Evolutionary conservation across 768 basidiomycete genomes (phyloP), one percentile per base, ranked within the genome.

Genomic region (Galerina marginata): DNA sequence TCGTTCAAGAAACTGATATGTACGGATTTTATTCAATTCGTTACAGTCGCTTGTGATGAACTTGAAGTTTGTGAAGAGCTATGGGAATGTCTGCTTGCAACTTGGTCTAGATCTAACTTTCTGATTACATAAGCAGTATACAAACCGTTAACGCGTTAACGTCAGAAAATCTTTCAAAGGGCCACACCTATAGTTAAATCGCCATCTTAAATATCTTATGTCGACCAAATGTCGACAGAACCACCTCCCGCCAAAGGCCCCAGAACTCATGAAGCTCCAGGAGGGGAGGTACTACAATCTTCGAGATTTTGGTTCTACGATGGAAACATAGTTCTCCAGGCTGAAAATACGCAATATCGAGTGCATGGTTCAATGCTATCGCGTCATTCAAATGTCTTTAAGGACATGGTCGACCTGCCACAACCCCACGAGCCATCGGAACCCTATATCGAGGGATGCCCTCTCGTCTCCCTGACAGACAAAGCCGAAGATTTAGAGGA

Each of bases 341-440:
- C 63, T 1, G 62, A 59, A 42, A 46, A 61, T 37, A 66, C 37
- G 4, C 63, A 69, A 40, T 73, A 66, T 45, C 62, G 58, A 12
- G 68, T 72, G 12, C 66, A 69, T 47, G 43, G 63, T 14, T 45
- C 51, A 4, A 42, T 73, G 23, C 58, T 73, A 2, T 51, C 66
- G 4, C 43, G 57, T 9, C 58, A 67, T 12, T 71, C 68, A 1
- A 49, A 55, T 0, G 55, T 71, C 14, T 70, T 73, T 59, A 46
- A 45, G 23, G 67, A 67, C 36, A 67, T 71, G 66, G 68, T 73
- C 43, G 20, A 46, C 6, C 56, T 68, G 6, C 66, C 69, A 2
- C 65, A 66, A 47, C 62, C 65, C 0, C 23, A 26, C 1, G 20
- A 20, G 20, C 20, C 54, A 2, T 38, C 51, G 1, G 47, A 43